Evolutionary conservation across 73 alveolate species (phyloP).

Genomic region (Tetrahymena thermophila): DNA sequence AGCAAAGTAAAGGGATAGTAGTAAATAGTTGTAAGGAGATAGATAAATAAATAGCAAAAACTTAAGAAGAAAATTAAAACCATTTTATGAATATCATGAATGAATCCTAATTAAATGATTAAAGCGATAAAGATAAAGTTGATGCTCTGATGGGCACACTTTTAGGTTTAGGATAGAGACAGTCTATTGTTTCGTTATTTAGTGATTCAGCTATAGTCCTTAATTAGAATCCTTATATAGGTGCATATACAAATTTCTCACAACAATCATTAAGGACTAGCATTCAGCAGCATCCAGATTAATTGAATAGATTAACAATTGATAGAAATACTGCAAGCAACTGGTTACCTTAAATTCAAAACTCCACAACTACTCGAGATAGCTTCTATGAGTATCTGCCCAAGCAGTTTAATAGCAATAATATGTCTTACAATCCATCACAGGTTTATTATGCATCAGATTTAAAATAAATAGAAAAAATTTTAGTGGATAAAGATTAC

Average conservation of each 20-base stretch:
- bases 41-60: background rate
- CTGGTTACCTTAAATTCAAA: background rate
- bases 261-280: background rate
- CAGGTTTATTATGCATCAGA: background rate
- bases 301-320: background rate
- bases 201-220: background rate
- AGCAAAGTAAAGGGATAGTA: background rate
- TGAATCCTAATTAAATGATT: background rate
- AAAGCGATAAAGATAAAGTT: background rate
- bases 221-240: background rate
- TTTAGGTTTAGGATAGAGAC: background rate
- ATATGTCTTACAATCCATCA: background rate
- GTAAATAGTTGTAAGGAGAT: background rate
- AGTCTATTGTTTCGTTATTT: background rate
- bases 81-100: background rate
- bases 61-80: background rate
- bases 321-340: background rate
- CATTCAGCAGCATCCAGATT: background rate
- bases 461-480: background rate
- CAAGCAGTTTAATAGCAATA: background rate
- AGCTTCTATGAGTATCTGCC: background rate
- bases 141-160: background rate
- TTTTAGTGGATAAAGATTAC: background rate
- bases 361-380: background rate
- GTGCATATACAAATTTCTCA: background rate